A percentile compares a stretch with the other conserved stretches of the same genome.
Conservation (phyloP, 2,329 filamentous ascomycete genomes). For the Elsinoe ampelina region DNA sequence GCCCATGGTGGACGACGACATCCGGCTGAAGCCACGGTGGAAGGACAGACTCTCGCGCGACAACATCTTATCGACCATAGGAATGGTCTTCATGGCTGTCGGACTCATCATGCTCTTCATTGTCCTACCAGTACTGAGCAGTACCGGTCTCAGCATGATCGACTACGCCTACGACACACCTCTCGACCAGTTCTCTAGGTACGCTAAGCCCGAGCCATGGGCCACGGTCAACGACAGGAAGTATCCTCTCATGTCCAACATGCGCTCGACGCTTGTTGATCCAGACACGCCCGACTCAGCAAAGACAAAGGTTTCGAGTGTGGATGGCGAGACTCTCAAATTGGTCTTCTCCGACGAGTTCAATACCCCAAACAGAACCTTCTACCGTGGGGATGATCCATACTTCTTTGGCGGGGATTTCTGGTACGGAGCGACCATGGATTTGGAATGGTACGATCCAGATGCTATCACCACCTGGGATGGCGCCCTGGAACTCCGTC, state of each 20-base stretch:
- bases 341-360: slow-evolving; percentile 67
- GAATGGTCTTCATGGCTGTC: slow-evolving; percentile 36
- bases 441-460: slow-evolving; percentile 65
- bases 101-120: slow-evolving; percentile 44
- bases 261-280: slow-evolving; percentile 54
- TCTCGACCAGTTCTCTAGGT: slow-evolving; percentile 31
- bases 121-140: slow-evolving; percentile 42
- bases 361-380: slow-evolving; percentile 56
- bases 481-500: slow-evolving; percentile 54
- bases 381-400: slow-evolving; percentile 61
- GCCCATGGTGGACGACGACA: slow-evolving; percentile 42
- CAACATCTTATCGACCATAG: slow-evolving; percentile 35
- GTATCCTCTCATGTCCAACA: slow-evolving; percentile 44
- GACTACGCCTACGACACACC: slow-evolving; percentile 33
- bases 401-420: slow-evolving; percentile 60
- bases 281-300: slow-evolving; percentile 55
- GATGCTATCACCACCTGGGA: slow-evolving; percentile 55
- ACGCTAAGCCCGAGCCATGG: slow-evolving; percentile 28
- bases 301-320: slow-evolving; percentile 43
- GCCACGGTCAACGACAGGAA: slow-evolving; percentile 39
- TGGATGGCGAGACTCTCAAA: slow-evolving; percentile 52
- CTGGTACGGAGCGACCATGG: slow-evolving; percentile 63
- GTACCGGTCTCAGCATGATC: slow-evolving; percentile 32
- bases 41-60: slow-evolving; percentile 38
- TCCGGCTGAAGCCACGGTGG: slow-evolving; percentile 33